Percentiles rank a stretch among this genome's conserved stretches.
These are phyloP conservation scores for Oenanthe sinensis DNA, from an alignment of 129 eudicot genomes.

Conservation along the genomic window DNA sequence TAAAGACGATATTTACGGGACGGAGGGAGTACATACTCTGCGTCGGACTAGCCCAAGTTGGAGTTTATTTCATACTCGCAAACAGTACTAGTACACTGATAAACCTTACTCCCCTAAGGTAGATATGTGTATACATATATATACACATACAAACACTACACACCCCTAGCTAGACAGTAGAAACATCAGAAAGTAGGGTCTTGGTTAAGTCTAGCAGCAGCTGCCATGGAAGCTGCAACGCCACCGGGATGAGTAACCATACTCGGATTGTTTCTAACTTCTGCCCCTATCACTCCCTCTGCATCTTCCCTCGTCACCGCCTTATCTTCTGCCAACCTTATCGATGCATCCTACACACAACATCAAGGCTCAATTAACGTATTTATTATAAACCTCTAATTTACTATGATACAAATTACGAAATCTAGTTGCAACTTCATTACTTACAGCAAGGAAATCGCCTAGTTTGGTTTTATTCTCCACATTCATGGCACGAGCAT, in stretches of 20 bases:
- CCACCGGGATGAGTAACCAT: conserved; percentile 41
- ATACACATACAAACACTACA: neutral
- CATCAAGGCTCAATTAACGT: no score
- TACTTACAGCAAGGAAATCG: conserved; percentile 36
- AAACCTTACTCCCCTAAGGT: neutral
- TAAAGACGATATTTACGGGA: no score
- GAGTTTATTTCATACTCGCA: neutral
- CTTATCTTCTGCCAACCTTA: conserved; percentile 34
- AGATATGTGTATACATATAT: no score
- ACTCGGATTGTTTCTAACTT: conserved; percentile 35
- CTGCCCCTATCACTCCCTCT: conserved; percentile 40
- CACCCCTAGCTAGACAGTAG: neutral
- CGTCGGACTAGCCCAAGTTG: neutral
- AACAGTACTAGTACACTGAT: neutral
- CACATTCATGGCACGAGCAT: conserved; percentile 21
- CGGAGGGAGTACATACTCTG: no score
- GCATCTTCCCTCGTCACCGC: conserved; percentile 52
- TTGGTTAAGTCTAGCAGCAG: conserved; percentile 35
- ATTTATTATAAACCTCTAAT: no score
- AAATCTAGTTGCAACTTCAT: neutral
- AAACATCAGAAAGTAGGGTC: neutral
- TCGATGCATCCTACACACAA: conserved; percentile 33
- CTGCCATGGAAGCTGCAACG: conserved; percentile 44
- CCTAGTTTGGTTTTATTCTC: conserved; percentile 40
- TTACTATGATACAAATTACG: no score